A percentile compares a stretch with the other conserved stretches of the same genome.
phyloP scores from a whole-genome alignment of 2,329 filamentous ascomycete species.

The Aspergillus japonicus region DNA sequence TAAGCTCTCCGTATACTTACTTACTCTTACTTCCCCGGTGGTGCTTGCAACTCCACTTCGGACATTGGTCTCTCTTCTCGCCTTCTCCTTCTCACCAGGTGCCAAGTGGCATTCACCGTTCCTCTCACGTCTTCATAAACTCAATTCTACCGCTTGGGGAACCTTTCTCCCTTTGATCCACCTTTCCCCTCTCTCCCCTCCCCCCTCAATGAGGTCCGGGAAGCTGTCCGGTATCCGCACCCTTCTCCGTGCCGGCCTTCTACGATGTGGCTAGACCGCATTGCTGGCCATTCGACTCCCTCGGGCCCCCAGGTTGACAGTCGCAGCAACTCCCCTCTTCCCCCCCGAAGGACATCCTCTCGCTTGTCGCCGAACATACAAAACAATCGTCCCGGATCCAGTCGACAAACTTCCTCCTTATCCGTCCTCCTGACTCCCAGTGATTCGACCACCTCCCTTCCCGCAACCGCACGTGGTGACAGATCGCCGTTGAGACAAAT shows the following conservation, averaged over 20 bases:
- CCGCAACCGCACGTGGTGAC: slow-evolving; percentile 65
- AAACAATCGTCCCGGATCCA: slow-evolving; percentile 65
- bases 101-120: background rate
- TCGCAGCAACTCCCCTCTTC: slow-evolving; percentile 70
- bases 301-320: slow-evolving; percentile 60
- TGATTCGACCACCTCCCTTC: slow-evolving; percentile 74
- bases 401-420: slow-evolving; percentile 72
- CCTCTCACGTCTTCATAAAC: background rate
- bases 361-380: slow-evolving; percentile 68
- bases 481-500: slow-evolving; percentile 66
- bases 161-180: background rate
- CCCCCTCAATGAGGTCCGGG: slow-evolving; percentile 13
- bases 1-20: too few relatives aligned
- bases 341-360: slow-evolving; percentile 64
- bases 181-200: background rate
- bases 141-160: too few relatives aligned
- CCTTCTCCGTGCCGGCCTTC: slow-evolving; percentile 12
- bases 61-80: background rate
- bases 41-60: too few relatives aligned
- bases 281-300: slow-evolving; percentile 68
- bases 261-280: slow-evolving; percentile 86
- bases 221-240: slow-evolving; percentile 14
- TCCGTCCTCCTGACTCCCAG: slow-evolving; percentile 70
- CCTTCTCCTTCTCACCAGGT: too few relatives aligned
- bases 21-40: too few relatives aligned